A percentile compares a stretch with the other conserved stretches of the same genome.
phyloP scores from a whole-genome alignment of 2,329 filamentous ascomycete genomes.

The Elsinoe batatas region DNA sequence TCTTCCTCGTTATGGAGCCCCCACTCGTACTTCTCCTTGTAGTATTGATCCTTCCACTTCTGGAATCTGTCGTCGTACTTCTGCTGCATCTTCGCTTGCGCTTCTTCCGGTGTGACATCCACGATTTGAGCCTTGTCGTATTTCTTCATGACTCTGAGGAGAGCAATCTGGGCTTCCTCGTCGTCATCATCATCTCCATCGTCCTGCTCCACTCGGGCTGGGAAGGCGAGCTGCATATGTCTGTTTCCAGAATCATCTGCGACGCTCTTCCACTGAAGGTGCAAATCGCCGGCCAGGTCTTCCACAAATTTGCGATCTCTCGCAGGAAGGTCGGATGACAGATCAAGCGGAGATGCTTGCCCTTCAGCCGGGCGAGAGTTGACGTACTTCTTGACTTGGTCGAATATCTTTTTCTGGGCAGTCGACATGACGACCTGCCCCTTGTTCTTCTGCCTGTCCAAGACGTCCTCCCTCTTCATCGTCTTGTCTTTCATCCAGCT shows the following conservation, averaged over 20 bases:
- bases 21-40: conserved; percentile 85
- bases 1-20: conserved; percentile 69
- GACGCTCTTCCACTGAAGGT: conserved; percentile 55
- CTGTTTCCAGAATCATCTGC: conserved; percentile 55
- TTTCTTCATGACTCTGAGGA: conserved; percentile 74
- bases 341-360: conserved; percentile 52
- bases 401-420: conserved; percentile 71
- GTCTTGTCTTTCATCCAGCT: conserved; percentile 88
- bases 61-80: conserved; percentile 86
- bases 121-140: conserved; percentile 86
- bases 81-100: conserved; percentile 65
- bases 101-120: conserved; percentile 69
- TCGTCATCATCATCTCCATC: conserved; percentile 62
- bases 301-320: conserved; percentile 89
- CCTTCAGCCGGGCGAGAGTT: conserved; percentile 52
- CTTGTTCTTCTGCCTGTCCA: conserved; percentile 49
- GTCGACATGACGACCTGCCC: conserved; percentile 65
- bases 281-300: conserved; percentile 63
- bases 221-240: conserved; percentile 55
- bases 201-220: conserved; percentile 38
- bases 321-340: conserved; percentile 63
- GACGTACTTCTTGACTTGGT: conserved; percentile 72
- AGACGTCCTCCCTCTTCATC: conserved; percentile 57
- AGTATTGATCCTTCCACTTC: conserved; percentile 92
- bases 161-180: conserved; percentile 72